These are phyloP conservation scores for Collybia sp. DNA, from an alignment of 768 basidiomycete genomes.

Conservation along the genomic window DNA sequence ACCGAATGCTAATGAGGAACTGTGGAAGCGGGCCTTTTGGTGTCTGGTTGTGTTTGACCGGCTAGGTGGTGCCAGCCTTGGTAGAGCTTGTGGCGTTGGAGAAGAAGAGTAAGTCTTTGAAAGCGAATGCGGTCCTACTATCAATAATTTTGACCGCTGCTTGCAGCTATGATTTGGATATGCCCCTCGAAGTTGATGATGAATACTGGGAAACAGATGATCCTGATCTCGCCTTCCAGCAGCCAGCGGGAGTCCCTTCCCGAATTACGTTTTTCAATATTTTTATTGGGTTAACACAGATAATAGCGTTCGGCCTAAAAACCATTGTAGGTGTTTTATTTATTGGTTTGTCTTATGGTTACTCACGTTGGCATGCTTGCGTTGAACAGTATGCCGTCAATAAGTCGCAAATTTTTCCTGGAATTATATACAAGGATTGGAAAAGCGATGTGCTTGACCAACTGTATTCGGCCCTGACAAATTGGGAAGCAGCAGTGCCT, in stretches of 20 bases:
- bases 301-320: slow-evolving; percentile 63
- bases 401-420: slow-evolving; percentile 51
- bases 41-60: slow-evolving; percentile 59
- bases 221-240: slow-evolving; percentile 52
- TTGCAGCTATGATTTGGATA: slow-evolving; percentile 73
- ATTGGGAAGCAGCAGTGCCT: slow-evolving; percentile 70
- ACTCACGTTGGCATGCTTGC: background rate
- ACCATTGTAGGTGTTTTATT: slow-evolving; percentile 49
- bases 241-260: slow-evolving; percentile 59
- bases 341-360: background rate
- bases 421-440: slow-evolving; percentile 48
- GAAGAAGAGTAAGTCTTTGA: slow-evolving; percentile 59
- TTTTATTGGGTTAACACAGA: slow-evolving; percentile 60
- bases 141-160: slow-evolving; percentile 4
- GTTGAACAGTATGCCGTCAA: slow-evolving; percentile 63
- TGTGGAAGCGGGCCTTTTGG: slow-evolving; percentile 83
- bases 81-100: slow-evolving; percentile 49
- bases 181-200: slow-evolving; percentile 80
- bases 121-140: background rate
- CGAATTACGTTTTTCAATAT: slow-evolving; percentile 58
- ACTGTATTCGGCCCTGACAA: slow-evolving; percentile 63
- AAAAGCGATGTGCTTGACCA: slow-evolving; percentile 58
- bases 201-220: slow-evolving; percentile 66
- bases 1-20: slow-evolving; percentile 54
- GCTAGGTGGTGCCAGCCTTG: slow-evolving; percentile 45